Evolutionary conservation across 441 rosid species (phyloP), one percentile per base, ranked within the genome.

Genomic region (Jatropha podagrica): DNA sequence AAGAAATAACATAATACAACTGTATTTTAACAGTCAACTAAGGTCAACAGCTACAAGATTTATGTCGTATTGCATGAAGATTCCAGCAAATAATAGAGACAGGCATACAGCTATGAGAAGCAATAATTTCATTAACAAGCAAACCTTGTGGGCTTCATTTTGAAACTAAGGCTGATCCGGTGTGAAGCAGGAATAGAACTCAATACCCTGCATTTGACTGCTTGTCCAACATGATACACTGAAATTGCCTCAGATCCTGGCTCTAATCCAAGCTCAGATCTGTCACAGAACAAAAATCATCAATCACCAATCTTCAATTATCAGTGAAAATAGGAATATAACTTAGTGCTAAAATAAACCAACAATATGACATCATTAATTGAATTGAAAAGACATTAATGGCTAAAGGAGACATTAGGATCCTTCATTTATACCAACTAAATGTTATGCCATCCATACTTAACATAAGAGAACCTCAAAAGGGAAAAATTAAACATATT

Each of bases 191-290:
- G 88, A 84, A 81, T 78, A 68, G 95, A 87, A 80, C 92, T 74
- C 61, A 83, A 84, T 77, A 96, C 86, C 83, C 98, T 89, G 90
- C 98, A 96, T 89, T 96, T 96, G 82, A 96, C 91, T 75, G 91
- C 99, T 90, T 96, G 89, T 26, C 97, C 99, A 65, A 87, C 93
- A 84, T 91, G 96, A 88, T 89, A 91, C 81, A 82, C 84, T 37
- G 88, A 84, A 78, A 78, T 83, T 73, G 96, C 91, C 76, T 94
- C 92, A 62, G 82, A 68, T 78, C 98, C 98, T 48, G 93, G 87
- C 76, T 88, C 95, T 74, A 96, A 79, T 71, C 98, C 98, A 84
- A 96, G 97, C 84, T 96, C 99, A 77, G 87, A 89, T 81, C 99
- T 94, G 95, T 66, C 79, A 78, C 48, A 74, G 52, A 81, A 77